Evolutionary conservation across 345 rosid species (phyloP).

Genomic region (Corchorus capsularis): DNA sequence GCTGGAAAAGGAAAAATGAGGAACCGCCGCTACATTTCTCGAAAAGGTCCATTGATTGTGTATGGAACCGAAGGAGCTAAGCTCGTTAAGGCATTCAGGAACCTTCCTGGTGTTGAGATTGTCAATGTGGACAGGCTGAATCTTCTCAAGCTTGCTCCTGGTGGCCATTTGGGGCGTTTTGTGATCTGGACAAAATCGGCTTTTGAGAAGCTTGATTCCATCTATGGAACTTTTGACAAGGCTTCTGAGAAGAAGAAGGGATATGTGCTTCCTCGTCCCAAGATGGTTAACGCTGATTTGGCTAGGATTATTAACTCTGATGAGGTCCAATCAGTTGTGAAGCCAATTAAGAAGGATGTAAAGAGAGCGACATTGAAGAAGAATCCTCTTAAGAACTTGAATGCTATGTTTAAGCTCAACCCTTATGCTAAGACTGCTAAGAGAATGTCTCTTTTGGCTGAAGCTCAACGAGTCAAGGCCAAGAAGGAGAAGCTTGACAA

Average conservation of each 20-base stretch:
- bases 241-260: conserved; percentile 85
- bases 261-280: conserved; percentile 76
- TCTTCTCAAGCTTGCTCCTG: conserved; percentile 88
- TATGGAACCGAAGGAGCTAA: conserved; percentile 77
- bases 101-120: conserved; percentile 90
- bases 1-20: conserved; percentile 87
- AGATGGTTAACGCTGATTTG: conserved; percentile 91
- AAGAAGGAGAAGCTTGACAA: conserved; percentile 97
- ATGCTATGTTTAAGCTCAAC: conserved; percentile 76
- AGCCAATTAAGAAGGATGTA: conserved; percentile 64
- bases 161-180: conserved; percentile 91
- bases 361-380: conserved; percentile 88
- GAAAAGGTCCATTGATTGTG: conserved; percentile 90
- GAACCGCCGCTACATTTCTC: conserved; percentile 76
- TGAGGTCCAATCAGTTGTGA: conserved; percentile 92
- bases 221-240: conserved; percentile 84
- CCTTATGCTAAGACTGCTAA: conserved; percentile 94
- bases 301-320: conserved; percentile 94
- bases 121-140: conserved; percentile 80
- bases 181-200: conserved; percentile 95
- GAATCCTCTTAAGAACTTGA: conserved; percentile 86
- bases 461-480: conserved; percentile 80
- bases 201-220: conserved; percentile 83
- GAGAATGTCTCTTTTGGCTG: conserved; percentile 94
- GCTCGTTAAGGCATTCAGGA: conserved; percentile 82